Conservation (phyloP, 2,329 filamentous ascomycete genomes). For the Orbilia blumenaviensis region DNA sequence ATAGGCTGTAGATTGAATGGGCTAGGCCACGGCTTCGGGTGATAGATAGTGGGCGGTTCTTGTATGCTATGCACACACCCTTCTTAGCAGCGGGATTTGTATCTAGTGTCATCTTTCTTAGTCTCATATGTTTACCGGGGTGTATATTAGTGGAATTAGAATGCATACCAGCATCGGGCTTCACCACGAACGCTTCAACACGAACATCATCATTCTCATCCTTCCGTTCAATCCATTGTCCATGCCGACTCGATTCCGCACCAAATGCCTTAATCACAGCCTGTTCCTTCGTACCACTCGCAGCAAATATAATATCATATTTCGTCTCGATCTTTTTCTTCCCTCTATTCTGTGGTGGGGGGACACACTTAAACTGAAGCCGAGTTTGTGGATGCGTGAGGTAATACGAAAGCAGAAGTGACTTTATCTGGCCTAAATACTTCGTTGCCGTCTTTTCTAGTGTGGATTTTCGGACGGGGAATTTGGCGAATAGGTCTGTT, state of each 20-base stretch:
- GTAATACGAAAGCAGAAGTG: constrained; percentile 69
- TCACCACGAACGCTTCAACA: constrained; percentile 55
- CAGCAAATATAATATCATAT: constrained; percentile 68
- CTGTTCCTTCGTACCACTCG: constrained; percentile 65
- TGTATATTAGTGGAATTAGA: not conserved
- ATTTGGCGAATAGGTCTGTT: constrained; percentile 67
- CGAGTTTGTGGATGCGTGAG: constrained; percentile 68
- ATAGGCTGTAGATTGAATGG: constrained; percentile 37
- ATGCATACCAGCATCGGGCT: constrained; percentile 36
- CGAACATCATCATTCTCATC: constrained; percentile 17
- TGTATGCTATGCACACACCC: constrained; percentile 48
- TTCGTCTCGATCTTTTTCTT: constrained; percentile 62
- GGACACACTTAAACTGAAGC: constrained; percentile 65
- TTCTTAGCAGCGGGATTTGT: constrained; percentile 49
- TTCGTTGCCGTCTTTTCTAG: constrained; percentile 40
- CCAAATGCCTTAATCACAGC: constrained; percentile 69
- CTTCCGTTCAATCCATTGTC: constrained; percentile 25
- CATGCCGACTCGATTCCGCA: constrained; percentile 62
- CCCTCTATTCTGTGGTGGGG: constrained; percentile 36
- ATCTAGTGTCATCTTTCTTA: not conserved
- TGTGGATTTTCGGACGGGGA: constrained; percentile 68
- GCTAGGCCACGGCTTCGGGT: constrained; percentile 21
- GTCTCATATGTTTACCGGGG: not conserved
- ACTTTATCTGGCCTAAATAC: constrained; percentile 55
- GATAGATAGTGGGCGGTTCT: constrained; percentile 37